Percentiles rank a stretch among this genome's conserved stretches.
These are phyloP conservation scores for Mortierella sp. DNA, from an alignment of 371 early-diverging fungal genomes.

Conservation along the genomic window DNA sequence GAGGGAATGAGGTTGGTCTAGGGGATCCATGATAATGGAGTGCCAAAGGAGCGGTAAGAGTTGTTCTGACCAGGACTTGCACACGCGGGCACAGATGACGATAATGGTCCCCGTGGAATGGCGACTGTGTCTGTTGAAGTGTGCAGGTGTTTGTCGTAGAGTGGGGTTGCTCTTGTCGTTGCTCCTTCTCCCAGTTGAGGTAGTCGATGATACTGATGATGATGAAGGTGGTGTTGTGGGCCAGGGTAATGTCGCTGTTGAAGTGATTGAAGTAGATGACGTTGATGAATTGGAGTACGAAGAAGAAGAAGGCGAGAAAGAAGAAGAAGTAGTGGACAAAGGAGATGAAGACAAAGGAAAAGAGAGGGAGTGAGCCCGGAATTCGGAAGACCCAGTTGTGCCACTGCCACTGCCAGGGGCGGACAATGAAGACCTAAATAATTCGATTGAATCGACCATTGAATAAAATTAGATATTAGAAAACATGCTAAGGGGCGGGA, in stretches of 20 bases:
- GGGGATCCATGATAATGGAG: constrained; percentile 14
- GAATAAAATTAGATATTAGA: background rate
- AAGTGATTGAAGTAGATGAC: background rate
- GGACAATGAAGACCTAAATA: background rate
- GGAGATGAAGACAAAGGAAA: background rate
- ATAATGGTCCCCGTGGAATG: background rate
- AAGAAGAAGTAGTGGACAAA: background rate
- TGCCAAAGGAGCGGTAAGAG: constrained; percentile 24
- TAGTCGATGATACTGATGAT: background rate
- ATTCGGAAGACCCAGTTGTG: background rate
- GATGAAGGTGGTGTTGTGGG: background rate
- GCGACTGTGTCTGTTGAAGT: background rate
- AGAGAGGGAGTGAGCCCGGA: background rate
- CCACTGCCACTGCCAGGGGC: background rate
- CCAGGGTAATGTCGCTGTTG: background rate
- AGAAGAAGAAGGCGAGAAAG: background rate
- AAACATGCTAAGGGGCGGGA: background rate
- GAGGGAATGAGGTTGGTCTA: constrained; percentile 7
- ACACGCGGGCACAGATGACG: constrained; percentile 23
- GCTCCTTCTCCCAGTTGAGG: background rate
- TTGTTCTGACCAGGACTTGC: constrained; percentile 25
- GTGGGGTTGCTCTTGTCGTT: background rate
- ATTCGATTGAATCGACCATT: background rate
- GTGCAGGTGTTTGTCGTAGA: background rate
- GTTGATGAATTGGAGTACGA: background rate